A percentile compares a stretch with the other conserved stretches of the same genome.
These are phyloP conservation scores for Metarhizium robertsii DNA, from an alignment of 2,329 filamentous ascomycete species.

Conservation along the genomic window DNA sequence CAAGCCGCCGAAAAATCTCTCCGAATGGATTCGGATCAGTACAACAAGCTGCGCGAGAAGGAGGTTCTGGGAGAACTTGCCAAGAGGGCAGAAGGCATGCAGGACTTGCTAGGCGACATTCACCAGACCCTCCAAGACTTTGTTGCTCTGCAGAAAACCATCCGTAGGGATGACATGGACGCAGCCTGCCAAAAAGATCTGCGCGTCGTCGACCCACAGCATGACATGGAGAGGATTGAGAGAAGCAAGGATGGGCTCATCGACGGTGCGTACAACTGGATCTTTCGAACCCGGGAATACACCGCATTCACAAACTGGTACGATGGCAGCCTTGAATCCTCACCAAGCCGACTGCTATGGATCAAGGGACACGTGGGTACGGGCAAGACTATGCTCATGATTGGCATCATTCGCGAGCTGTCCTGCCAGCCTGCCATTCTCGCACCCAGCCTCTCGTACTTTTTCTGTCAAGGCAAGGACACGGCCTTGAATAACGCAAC, in stretches of 20 bases:
- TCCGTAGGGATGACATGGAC: neutral
- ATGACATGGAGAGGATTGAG: neutral
- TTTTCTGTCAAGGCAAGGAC: constrained; percentile 32
- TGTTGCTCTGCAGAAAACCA: neutral
- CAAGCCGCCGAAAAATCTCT: constrained; percentile 17
- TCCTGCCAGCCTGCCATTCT: constrained; percentile 3
- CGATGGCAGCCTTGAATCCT: neutral
- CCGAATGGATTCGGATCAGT: neutral
- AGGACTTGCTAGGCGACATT: neutral
- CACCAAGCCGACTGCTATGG: neutral
- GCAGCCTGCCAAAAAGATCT: neutral
- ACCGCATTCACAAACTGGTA: constrained; percentile 15
- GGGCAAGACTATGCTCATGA: neutral
- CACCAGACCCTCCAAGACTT: neutral
- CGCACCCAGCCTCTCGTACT: constrained; percentile 13
- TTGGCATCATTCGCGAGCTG: constrained; percentile 14
- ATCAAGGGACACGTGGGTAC: neutral
- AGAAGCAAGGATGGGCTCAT: no score
- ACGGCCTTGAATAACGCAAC: constrained; percentile 19
- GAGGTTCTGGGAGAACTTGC: neutral
- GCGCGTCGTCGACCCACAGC: neutral
- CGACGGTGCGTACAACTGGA: no score
- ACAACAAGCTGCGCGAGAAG: neutral
- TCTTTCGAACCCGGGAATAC: no score
- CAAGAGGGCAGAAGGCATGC: neutral